phyloP scores from a whole-genome alignment of 148 eudicot genomes.

The Rhododendron ovatum region DNA sequence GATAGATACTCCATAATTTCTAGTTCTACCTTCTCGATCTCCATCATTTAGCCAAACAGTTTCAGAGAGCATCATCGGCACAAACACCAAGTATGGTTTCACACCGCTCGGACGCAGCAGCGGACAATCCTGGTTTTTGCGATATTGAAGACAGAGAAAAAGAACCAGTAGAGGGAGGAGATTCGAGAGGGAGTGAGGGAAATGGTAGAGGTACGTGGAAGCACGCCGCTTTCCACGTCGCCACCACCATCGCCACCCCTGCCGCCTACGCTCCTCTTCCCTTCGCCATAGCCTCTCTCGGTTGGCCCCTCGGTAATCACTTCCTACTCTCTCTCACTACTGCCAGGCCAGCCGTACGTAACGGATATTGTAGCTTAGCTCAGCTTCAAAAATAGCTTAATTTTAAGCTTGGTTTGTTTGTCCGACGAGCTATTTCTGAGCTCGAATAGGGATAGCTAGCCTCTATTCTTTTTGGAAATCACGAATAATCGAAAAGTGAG shows the following conservation, averaged over 20 bases:
- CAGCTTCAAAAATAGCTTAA: background rate
- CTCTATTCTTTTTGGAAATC: background rate
- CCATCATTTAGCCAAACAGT: background rate
- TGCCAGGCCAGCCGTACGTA: background rate
- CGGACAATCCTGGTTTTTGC: background rate
- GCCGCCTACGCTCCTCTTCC: constrained; percentile 51
- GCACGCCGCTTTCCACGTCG: constrained; percentile 46
- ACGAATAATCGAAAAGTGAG: background rate
- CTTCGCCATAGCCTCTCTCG: constrained; percentile 45
- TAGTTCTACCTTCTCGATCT: background rate
- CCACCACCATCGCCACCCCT: constrained; percentile 49
- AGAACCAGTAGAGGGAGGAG: background rate
- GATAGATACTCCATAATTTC: background rate
- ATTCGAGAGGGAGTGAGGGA: background rate
- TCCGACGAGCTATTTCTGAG: background rate
- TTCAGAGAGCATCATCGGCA: background rate
- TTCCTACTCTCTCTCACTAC: background rate
- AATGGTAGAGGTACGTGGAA: constrained; percentile 35
- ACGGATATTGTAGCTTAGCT: background rate
- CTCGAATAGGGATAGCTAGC: background rate
- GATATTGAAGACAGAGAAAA: constrained; percentile 10
- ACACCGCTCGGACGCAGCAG: background rate
- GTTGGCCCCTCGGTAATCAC: constrained; percentile 38
- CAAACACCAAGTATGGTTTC: background rate
- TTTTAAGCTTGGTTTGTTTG: background rate